A percentile compares a stretch with the other conserved stretches of the same genome.
Conservation (phyloP, 140 eudicot genomes). For the Ambrosia hybrid region DNA sequence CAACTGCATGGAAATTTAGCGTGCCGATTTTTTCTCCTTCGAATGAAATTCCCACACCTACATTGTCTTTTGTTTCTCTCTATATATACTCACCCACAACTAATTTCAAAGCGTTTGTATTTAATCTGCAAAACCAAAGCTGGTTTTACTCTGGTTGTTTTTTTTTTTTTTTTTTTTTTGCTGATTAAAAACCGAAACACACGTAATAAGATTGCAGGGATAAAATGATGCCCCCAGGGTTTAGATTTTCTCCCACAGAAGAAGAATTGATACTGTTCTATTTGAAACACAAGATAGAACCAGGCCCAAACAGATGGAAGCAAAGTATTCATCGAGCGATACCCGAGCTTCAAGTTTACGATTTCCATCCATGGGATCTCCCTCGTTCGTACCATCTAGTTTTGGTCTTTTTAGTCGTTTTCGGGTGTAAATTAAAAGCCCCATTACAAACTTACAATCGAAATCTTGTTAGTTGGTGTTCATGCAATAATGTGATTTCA, state of each 20-base stretch:
- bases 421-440: not conserved
- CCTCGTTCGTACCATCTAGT: conserved; percentile 38
- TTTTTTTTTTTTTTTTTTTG: not conserved
- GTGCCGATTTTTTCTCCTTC: conserved; percentile 14
- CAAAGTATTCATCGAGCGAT: conserved; percentile 42
- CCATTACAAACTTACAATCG: not conserved
- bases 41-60: not conserved
- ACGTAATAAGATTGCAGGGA: not conserved
- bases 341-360: conserved; percentile 47
- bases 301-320: not conserved
- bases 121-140: not conserved
- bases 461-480: not conserved
- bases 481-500: not conserved
- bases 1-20: conserved; percentile 28
- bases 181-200: not conserved
- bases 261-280: conserved; percentile 40
- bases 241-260: conserved; percentile 50
- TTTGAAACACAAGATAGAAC: conserved; percentile 37
- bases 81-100: not conserved
- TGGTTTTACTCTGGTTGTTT: too few relatives aligned
- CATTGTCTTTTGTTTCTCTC: not conserved
- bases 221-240: conserved; percentile 39
- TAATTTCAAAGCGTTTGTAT: not conserved
- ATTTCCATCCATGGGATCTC: conserved; percentile 56
- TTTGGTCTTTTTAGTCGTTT: not conserved